phyloP scores from a whole-genome alignment of 179 eudicot genomes.

The Vitellaria paradoxa region DNA sequence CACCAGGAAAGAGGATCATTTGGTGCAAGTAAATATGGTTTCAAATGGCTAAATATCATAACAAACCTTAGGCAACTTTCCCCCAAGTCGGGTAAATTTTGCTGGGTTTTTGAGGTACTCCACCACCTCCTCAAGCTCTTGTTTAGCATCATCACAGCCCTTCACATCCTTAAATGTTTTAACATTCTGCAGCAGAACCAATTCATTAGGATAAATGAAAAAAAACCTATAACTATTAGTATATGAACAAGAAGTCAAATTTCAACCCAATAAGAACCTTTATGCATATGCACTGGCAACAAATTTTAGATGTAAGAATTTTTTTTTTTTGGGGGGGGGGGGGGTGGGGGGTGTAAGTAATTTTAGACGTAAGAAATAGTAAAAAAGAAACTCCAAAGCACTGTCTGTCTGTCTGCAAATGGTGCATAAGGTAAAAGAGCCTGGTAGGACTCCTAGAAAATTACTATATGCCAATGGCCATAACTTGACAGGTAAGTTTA shows the following conservation, averaged over 20 bases:
- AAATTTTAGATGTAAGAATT: background rate
- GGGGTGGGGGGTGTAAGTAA: no score
- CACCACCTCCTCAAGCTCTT: slow-evolving; percentile 99
- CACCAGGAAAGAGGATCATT: background rate
- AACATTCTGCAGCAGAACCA: slow-evolving; percentile 58
- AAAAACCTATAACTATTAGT: background rate
- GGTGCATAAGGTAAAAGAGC: background rate
- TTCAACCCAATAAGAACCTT: background rate
- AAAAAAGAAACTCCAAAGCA: background rate
- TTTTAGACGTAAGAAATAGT: background rate
- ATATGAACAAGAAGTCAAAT: background rate
- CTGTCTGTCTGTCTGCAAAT: slow-evolving; percentile 2
- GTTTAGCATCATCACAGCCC: slow-evolving; percentile 99
- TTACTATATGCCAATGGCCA: background rate
- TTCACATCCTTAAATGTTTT: slow-evolving; percentile 97
- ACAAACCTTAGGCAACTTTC: slow-evolving; percentile 96
- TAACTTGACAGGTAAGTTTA: background rate
- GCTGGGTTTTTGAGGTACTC: slow-evolving; percentile 91
- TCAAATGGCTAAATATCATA: slow-evolving; percentile 5
- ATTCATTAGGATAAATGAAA: background rate
- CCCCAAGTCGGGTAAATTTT: slow-evolving; percentile 93
- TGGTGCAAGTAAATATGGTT: background rate
- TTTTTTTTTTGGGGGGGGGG: no score
- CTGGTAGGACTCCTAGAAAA: background rate
- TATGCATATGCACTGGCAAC: background rate